phyloP scores from a whole-genome alignment of 1,284 basidiomycete species.

The Flammula alnicola region DNA sequence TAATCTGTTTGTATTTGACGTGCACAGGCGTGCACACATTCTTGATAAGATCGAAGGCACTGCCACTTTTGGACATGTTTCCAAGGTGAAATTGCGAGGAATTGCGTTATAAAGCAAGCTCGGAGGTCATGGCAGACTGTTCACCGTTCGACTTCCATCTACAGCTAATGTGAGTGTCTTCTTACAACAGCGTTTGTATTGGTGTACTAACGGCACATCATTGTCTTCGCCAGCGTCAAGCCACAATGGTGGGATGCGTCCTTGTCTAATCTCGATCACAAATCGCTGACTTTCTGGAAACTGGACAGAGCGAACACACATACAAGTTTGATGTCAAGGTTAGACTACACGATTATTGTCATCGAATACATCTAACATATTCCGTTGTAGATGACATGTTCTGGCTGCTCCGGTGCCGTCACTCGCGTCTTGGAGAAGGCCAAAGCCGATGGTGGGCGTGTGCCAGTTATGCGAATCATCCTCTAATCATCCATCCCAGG shows the following conservation, averaged over 20 bases:
- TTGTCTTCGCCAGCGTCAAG: not conserved
- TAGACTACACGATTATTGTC: not conserved
- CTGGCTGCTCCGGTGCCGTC: constrained; percentile 82
- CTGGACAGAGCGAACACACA: constrained; percentile 44
- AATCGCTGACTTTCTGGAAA: not conserved
- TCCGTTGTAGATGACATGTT: constrained; percentile 73
- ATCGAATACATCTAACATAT: not conserved
- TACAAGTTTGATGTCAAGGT: constrained; percentile 70
- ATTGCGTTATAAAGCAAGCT: constrained; percentile 22
- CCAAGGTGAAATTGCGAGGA: no score
- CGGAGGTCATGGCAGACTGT: not conserved
- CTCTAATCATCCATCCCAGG: constrained; percentile 41
- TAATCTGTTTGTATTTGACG: not conserved
- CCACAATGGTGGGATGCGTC: constrained; percentile 2
- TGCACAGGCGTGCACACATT: no score
- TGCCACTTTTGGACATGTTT: constrained; percentile 20
- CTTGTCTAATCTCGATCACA: not conserved
- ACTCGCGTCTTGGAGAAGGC: constrained; percentile 73
- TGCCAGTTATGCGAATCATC: not conserved
- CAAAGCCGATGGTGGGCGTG: constrained; percentile 61
- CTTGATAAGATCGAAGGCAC: constrained; percentile 12
- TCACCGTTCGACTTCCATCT: constrained; percentile 2
- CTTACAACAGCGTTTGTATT: not conserved
- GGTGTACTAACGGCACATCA: not conserved
- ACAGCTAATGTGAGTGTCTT: constrained; percentile 2